Base-by-base conservation (phyloP, 2,329 filamentous ascomycete species). In the Acrocalymma vagum region DNA sequence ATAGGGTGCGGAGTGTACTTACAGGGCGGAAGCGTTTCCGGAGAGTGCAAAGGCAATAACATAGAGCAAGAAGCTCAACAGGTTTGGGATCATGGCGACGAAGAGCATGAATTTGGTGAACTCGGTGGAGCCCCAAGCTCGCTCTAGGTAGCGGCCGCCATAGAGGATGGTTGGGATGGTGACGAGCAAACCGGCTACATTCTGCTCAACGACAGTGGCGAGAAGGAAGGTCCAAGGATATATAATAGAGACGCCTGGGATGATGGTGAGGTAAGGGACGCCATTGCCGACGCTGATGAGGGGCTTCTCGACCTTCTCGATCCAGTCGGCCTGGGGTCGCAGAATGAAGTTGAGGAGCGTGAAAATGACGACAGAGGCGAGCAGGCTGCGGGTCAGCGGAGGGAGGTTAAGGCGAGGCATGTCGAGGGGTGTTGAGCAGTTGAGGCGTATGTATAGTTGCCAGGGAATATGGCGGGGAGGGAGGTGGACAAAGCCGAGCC, bases 141-240 rank as follows among this genome's bases (percentile, higher is more conserved):
- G 81, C 79, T 99, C 94, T 15, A 99, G 82, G 70, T 99, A 99
- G 59, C 91, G 85, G 8, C 94, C 94, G 39, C 93, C 93, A 74
- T 96, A 90, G 71, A 92, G 95, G 38, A 97, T 73, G 1, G 92
- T 92, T 28, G 86, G 76, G 18, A 80, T 85, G 31, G 90, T 90
- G 42, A 95, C 83, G 17, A 83, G 73, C 28, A 96, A 78, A 9
- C 90, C 95, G 63, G 96, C 88, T 58, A 97, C 78, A 69, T 97
- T 97, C 71, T 90, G 88, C 75, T 99, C 94, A 32, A 96, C 90
- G 41, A 96, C 80, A 0, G 91, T 89, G 2, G 91, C 87, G 3
- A 89, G 88, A 40, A 95, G 60, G 52, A 96, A 87, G 1, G 91
- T 95, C 94, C 94, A 99, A 1, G 94, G 94, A 65, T 95, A 96